Evolutionary conservation across 805 yeast species (phyloP), one percentile per base, ranked within the genome.

Genomic region (Hanseniaspora meyeri): DNA sequence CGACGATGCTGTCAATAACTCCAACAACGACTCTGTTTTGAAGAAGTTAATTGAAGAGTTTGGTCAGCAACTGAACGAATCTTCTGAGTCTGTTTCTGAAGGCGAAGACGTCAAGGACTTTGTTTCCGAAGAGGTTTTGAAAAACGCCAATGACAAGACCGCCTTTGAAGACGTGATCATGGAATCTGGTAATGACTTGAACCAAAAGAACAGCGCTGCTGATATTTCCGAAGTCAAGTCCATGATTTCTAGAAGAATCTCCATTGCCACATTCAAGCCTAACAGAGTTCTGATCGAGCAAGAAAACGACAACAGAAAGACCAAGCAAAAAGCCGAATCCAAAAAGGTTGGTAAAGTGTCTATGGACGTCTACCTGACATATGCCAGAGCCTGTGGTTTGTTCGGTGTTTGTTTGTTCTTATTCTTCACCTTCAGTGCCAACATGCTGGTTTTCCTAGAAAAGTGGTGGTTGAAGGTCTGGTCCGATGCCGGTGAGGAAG

Each of bases 401-500:
- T 32, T 65, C 1, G 83, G 84, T 37, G 76, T 76, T 29, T n/a
- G 66, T n/a, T 53, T 72, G 1, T 66, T 73, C 51, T 62, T 80
- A 60, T 62, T 67, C 47, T 59, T 67, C 43, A 60, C 74, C 64
- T 61, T 73, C 61, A 32, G 68, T 36, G 60, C 69, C 3, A 72
- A 74, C 17, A 66, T 77, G 14, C 64, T 69, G 49, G 67, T 68
- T 19, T 62, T 73, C 24, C 68, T 71, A 9, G 78, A 79, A 48
- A 81, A 77, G 64, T 79, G 79, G 64, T 81, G 87, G 83, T 71
- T 83, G 61, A 83, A 82, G 60, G 71, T 75, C 59, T 83, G 90
- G 90, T 78, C 88, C 1, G 87, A 82, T 61, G 66, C 70, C 9
- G 69, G 72, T 42, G 70, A 70, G 36, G 72, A 71, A 29, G 60